Conservation (phyloP, 2,329 filamentous ascomycete species). For the Plenodomus lindquistii region DNA sequence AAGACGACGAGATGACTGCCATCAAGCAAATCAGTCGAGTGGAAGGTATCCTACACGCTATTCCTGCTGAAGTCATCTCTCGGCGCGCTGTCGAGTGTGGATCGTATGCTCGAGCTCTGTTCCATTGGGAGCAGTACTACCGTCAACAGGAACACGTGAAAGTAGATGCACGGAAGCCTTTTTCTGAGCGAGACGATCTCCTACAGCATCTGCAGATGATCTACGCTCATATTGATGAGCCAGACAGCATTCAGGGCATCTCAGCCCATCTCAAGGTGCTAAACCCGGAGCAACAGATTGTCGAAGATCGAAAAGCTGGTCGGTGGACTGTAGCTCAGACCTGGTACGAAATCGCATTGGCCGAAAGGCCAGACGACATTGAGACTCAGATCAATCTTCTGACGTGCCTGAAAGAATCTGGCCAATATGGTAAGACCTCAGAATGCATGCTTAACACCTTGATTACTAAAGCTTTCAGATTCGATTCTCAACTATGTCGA, state of each 20-base stretch:
- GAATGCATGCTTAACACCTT: slow-evolving; percentile 5
- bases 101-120: slow-evolving; percentile 88
- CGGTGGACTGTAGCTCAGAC: slow-evolving; percentile 94
- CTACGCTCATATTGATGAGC: slow-evolving; percentile 96
- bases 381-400: slow-evolving; percentile 83
- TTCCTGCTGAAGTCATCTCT: slow-evolving; percentile 75
- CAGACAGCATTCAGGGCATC: slow-evolving; percentile 93
- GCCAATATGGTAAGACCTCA: slow-evolving; percentile 74
- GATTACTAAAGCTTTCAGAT: slow-evolving; percentile 56
- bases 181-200: slow-evolving; percentile 62
- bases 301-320: slow-evolving; percentile 90
- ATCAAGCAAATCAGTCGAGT: slow-evolving; percentile 65
- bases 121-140: slow-evolving; percentile 93
- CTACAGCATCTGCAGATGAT: slow-evolving; percentile 86
- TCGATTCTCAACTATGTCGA: slow-evolving; percentile 86
- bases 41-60: slow-evolving; percentile 70
- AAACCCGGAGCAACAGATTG: slow-evolving; percentile 90
- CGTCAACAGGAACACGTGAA: slow-evolving; percentile 55
- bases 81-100: slow-evolving; percentile 89
- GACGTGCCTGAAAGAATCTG: slow-evolving; percentile 90
- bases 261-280: slow-evolving; percentile 83
- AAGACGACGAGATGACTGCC: slow-evolving; percentile 57
- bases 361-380: slow-evolving; percentile 74
- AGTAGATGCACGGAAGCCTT: slow-evolving; percentile 53
- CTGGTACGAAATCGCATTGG: slow-evolving; percentile 93